Evolutionary conservation across 2,329 filamentous ascomycete species (phyloP), one percentile per base, ranked within the genome.

Genomic region (Colletotrichum sidae): DNA sequence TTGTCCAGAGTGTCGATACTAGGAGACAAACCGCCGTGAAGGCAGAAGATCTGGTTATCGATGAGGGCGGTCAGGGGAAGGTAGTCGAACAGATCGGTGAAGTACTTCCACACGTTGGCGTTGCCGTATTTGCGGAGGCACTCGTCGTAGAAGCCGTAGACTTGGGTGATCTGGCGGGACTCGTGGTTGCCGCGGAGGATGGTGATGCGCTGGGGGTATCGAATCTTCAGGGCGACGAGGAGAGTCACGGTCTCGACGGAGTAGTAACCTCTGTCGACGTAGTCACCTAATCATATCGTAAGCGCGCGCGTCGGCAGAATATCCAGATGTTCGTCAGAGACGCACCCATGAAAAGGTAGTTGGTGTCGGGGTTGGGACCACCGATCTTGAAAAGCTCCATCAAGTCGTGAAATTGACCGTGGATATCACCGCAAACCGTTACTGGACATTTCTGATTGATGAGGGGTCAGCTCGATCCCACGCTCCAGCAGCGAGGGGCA

Each of bases 371-470:
- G 77, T 97, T 97, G 67, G 94, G 94, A 59, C 96, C 96, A 72
- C 96, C 96, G 79, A 99, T 98, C 84, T 97, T 96, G 88, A 99
- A 99, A 58, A 99, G 89, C 83, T 99, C 96, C 94, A 99, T 98
- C 79, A 99, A 83, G 77, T 99, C 96, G 80, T 98, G 95, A 79
- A 98, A 98, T 81, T 99, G 96, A 71, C 96, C 96, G 81, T 99
- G 96, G 78, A 99, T 99, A 81, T 99, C 96, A 78, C 96, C 96
- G 80, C 96, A 98, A 68, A 99, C 96, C 61, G 96, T 99, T 71
- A 98, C 96, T 49, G 96, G 96, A 79, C 95, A 98, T 95, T 97
- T 97, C 92, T 94, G 72, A 49, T 37, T 60, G 64, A 71, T 41
- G 53, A 69, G 65, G 65, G 45, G 72, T 77, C 72, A 79, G 77